A percentile compares a stretch with the other conserved stretches of the same genome.
phyloP scores from a whole-genome alignment of 306 rosid genomes.

The Acacia confusa region DNA sequence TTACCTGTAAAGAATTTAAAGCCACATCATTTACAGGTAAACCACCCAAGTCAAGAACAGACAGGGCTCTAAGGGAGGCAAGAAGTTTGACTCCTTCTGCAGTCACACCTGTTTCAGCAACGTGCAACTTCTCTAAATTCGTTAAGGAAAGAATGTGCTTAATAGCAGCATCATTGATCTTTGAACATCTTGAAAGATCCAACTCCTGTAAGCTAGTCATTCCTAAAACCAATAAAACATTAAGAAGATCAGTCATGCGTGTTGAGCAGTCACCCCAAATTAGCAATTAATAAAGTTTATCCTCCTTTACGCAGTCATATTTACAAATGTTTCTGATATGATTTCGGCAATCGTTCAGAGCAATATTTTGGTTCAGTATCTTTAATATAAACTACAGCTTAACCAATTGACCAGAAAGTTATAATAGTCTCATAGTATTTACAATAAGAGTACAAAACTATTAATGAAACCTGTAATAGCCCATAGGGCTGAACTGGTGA shows the following conservation, averaged over 20 bases:
- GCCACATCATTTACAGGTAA: constrained; percentile 74
- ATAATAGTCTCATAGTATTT: not conserved
- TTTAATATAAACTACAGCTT: not conserved
- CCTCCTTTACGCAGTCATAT: not conserved
- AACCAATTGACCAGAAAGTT: not conserved
- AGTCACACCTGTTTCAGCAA: constrained; percentile 71
- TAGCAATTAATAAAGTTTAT: not conserved
- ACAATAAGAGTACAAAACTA: not conserved
- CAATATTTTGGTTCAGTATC: not conserved
- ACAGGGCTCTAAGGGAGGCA: constrained; percentile 58
- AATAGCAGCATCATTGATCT: constrained; percentile 75
- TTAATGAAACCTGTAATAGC: constrained; percentile 59
- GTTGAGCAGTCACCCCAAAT: not conserved
- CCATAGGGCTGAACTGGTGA: constrained; percentile 77
- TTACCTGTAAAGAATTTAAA: constrained; percentile 66
- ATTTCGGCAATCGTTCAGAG: not conserved
- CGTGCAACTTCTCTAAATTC: constrained; percentile 60
- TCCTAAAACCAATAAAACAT: constrained; percentile 47
- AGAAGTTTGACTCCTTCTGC: constrained; percentile 67
- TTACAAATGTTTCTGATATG: not conserved
- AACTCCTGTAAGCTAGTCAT: constrained; percentile 63
- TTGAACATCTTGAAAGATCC: constrained; percentile 74
- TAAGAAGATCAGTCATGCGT: not conserved
- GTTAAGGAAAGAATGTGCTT: constrained; percentile 61
- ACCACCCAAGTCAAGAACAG: constrained; percentile 84